Evolutionary conservation across 2,329 filamentous ascomycete genomes (phyloP), one percentile per base, ranked within the genome.

Genomic region (Penicillium hesseltinei): DNA sequence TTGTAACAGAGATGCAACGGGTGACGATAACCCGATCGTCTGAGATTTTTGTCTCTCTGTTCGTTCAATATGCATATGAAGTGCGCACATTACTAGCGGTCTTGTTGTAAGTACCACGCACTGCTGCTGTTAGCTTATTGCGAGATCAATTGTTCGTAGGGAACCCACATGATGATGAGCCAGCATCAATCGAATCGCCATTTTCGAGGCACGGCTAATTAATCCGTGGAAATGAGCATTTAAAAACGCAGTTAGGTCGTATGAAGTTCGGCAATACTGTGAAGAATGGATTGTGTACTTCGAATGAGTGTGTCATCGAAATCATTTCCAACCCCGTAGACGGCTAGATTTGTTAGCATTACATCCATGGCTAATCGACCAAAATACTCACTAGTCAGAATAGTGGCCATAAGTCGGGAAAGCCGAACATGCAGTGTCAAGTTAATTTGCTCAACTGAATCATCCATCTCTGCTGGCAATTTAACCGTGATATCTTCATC

Each of bases 401-500:
- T 33, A 3, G 57, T 63, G 19, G 67, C 64, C 54, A 65, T 69
- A 5, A 69, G 56, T 7, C 66, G 59, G 0, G 66, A 64, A 33
- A 69, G 60, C 23, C 65, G 62, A 19, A 69, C 66, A 51, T 69
- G 67, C 4, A 69, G 49, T 29, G 64, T 69, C 29, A 69, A 29
- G 13, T 66, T 66, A 2, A 64, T 57, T 15, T 65, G 57, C 31
- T 67, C 66, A 17, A 67, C 60, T 6, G 31, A 63, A 40, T 58
- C 39, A 36, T 63, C 59, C 27, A 63, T 60, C 11, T 68, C 60
- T 33, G 64, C 62, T 5, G 65, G 66, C 10, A 69, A 46, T 31
- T 56, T 59, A 1, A 68, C 67, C 4, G 67, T 67, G 19, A 70
- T 70, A 48, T 70, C 67, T 39, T 69, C 67, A 43, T 70, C 67